Conservation (phyloP, 352 stramenopile genomes). For the Thraustochytrium sp. region DNA sequence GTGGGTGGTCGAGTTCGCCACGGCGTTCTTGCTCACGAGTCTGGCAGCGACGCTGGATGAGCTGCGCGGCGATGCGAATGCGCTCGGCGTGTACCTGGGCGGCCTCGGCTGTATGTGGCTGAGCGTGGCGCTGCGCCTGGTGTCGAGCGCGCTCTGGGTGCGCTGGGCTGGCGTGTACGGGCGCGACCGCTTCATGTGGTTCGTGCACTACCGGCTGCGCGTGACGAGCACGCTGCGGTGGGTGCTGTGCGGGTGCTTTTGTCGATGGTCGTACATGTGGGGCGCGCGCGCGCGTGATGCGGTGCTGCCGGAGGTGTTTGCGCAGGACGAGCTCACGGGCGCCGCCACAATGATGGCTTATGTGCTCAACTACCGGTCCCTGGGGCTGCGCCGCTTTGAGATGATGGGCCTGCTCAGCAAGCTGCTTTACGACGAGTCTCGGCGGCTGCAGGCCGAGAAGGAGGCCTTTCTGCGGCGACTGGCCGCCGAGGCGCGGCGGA, state of each 20-base stretch:
- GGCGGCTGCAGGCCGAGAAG: neutral
- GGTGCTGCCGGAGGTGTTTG: neutral
- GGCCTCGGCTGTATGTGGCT: neutral
- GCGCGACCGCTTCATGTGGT: neutral
- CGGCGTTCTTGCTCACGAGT: neutral
- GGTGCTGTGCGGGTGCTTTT: neutral
- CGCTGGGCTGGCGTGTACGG: neutral
- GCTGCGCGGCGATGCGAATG: neutral
- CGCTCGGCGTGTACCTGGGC: neutral
- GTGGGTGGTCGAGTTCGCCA: neutral
- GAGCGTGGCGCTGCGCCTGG: neutral
- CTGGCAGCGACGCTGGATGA: neutral
- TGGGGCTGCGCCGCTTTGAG: neutral
- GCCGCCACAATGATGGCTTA: neutral
- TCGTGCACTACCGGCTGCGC: neutral
- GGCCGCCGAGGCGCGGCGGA: neutral
- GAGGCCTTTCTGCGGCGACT: neutral
- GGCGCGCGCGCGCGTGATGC: neutral
- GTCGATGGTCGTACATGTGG: neutral
- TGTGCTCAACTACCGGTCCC: neutral
- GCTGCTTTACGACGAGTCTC: neutral
- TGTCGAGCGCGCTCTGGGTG: neutral
- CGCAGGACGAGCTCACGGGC: neutral
- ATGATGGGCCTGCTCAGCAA: conserved; percentile 1
- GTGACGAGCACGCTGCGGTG: neutral